A percentile compares a stretch with the other conserved stretches of the same genome.
Conservation (phyloP, 352 stramenopile genomes). For the Phytophthora crassamura region DNA sequence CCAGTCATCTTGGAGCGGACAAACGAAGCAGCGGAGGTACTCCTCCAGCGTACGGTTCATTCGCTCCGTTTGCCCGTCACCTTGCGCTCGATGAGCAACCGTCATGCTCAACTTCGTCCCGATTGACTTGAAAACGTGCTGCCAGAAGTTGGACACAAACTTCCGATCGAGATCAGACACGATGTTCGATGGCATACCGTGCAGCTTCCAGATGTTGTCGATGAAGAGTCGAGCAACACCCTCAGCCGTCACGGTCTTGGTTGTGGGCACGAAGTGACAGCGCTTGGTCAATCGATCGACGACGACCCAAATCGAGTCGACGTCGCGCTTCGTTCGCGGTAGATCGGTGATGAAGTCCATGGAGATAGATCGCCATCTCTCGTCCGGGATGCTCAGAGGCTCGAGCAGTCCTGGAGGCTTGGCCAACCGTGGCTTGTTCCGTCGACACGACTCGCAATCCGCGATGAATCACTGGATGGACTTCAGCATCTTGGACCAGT, state of each 20-base stretch:
- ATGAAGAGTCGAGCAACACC: no score
- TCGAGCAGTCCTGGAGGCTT: conserved; percentile 3
- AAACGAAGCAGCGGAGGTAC: conserved; percentile 2
- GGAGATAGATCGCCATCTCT: conserved; percentile 9
- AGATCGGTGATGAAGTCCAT: no score
- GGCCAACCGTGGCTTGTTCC: not conserved
- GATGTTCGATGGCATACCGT: conserved; percentile 20
- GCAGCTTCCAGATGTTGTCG: no score
- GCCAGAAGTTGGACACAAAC: conserved; percentile 21
- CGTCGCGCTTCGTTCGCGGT: no score
- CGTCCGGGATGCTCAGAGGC: conserved; percentile 10
- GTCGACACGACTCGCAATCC: conserved; percentile 6
- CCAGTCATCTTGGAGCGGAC: conserved; percentile 4
- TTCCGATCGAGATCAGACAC: conserved; percentile 24
- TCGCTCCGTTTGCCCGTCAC: conserved; percentile 9
- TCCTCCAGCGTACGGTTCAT: conserved; percentile 6
- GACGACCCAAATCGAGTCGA: no score
- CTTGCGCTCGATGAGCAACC: conserved; percentile 11
- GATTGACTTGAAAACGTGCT: conserved; percentile 14
- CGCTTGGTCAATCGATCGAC: no score
- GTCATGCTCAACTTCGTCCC: conserved; percentile 14
- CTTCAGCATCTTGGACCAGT: conserved; percentile 20
- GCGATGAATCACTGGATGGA: conserved; percentile 5
- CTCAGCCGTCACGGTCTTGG: no score
- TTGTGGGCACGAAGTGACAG: no score